These are phyloP conservation scores for Syzygium syzygioides DNA, from an alignment of 441 rosid species.

Conservation along the genomic window DNA sequence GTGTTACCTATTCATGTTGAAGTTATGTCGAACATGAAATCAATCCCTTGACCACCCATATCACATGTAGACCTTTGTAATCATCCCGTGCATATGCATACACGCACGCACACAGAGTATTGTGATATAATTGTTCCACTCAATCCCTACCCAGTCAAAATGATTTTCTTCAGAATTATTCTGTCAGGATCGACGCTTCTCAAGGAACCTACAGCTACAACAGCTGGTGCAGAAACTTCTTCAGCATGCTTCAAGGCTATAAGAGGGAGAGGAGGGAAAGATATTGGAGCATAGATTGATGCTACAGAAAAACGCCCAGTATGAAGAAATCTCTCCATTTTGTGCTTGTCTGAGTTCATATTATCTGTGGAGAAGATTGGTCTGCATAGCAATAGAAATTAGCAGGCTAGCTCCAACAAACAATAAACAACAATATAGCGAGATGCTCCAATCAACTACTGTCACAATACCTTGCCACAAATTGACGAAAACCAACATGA, in stretches of 20 bases:
- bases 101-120: neutral
- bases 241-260: conserved; percentile 59
- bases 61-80: neutral
- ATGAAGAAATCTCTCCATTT: conserved; percentile 96
- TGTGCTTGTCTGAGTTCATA: conserved; percentile 75
- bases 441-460: neutral
- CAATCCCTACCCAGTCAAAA: conserved; percentile 77
- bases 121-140: neutral
- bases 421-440: neutral
- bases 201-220: conserved; percentile 90
- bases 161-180: conserved; percentile 77
- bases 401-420: conserved; percentile 7
- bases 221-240: conserved; percentile 37
- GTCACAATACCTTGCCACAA: conserved; percentile 62
- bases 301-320: conserved; percentile 73
- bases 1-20: neutral
- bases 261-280: conserved; percentile 81
- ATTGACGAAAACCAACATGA: conserved; percentile 95
- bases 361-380: conserved; percentile 82
- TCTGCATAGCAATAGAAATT: conserved; percentile 32
- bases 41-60: neutral
- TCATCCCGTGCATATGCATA: neutral
- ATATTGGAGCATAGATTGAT: conserved; percentile 86
- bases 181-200: conserved; percentile 77
- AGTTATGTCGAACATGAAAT: neutral